These are phyloP conservation scores for Chamaecrista fasciculata DNA, from an alignment of 306 rosid species.

Conservation along the genomic window DNA sequence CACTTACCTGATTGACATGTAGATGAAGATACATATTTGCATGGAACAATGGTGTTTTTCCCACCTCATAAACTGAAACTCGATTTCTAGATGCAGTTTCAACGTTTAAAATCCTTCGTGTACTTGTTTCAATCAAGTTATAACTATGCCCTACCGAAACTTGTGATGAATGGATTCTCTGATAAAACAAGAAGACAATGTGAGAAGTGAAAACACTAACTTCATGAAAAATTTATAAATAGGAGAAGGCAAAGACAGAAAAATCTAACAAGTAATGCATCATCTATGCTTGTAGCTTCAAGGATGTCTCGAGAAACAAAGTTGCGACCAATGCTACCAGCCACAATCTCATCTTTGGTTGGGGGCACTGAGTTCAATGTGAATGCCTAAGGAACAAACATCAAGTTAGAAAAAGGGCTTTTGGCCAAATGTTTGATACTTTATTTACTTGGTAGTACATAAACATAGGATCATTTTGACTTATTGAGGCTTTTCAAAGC, in stretches of 20 bases:
- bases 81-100: slow-evolving; percentile 76
- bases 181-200: slow-evolving; percentile 31
- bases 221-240: not conserved
- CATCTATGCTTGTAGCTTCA: slow-evolving; percentile 69
- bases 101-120: slow-evolving; percentile 57
- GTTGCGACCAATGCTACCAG: slow-evolving; percentile 76
- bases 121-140: slow-evolving; percentile 63
- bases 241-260: slow-evolving; percentile 22
- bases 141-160: slow-evolving; percentile 60
- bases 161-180: slow-evolving; percentile 63
- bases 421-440: not conserved
- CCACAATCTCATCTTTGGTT: slow-evolving; percentile 24
- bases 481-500: not conserved
- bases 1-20: slow-evolving; percentile 46
- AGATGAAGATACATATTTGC: slow-evolving; percentile 61
- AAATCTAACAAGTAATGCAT: slow-evolving; percentile 55
- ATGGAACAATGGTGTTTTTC: slow-evolving; percentile 51
- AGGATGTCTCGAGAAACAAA: slow-evolving; percentile 76
- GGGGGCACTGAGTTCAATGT: slow-evolving; percentile 77
- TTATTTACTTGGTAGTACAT: not conserved
- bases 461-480: not conserved
- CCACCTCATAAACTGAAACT: slow-evolving; percentile 56
- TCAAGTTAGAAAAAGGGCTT: not conserved
- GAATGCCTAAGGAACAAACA: slow-evolving; percentile 50
- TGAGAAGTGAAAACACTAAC: slow-evolving; percentile 4